A percentile compares a stretch with the other conserved stretches of the same genome.
Evolutionary conservation across 73 alveolate species (phyloP).

Genomic region (Diophrys sp.): DNA sequence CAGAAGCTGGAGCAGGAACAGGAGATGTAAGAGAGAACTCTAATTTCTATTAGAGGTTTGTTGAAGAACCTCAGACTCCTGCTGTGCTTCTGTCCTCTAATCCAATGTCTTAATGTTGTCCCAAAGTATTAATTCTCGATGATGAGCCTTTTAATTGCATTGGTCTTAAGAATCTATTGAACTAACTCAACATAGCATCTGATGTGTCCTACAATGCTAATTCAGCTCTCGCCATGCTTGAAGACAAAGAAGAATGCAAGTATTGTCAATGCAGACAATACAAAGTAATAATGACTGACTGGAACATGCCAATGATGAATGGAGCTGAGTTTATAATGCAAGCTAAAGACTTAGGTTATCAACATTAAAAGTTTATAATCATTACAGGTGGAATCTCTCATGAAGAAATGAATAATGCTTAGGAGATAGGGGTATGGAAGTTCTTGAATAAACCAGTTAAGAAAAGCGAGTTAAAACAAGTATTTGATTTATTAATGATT

Average conservation of each 20-base stretch:
- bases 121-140: slow-evolving; percentile 25
- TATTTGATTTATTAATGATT: too few species aligned
- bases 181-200: neutral
- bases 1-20: neutral
- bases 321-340: neutral
- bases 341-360: neutral
- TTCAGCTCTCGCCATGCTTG: neutral
- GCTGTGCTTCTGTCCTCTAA: neutral
- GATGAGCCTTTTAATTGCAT: slow-evolving; percentile 38
- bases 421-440: too few species aligned
- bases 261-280: neutral
- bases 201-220: neutral
- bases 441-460: too few species aligned
- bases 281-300: neutral
- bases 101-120: neutral
- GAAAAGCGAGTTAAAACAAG: too few species aligned
- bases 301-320: neutral
- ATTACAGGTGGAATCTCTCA: neutral
- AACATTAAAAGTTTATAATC: neutral
- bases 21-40: neutral
- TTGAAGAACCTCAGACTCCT: neutral
- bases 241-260: neutral
- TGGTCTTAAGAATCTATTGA: slow-evolving; percentile 4
- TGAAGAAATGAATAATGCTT: too few species aligned
- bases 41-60: neutral